phyloP scores from a whole-genome alignment of 129 eudicot genomes.

The Dittrichia graveolens region DNA sequence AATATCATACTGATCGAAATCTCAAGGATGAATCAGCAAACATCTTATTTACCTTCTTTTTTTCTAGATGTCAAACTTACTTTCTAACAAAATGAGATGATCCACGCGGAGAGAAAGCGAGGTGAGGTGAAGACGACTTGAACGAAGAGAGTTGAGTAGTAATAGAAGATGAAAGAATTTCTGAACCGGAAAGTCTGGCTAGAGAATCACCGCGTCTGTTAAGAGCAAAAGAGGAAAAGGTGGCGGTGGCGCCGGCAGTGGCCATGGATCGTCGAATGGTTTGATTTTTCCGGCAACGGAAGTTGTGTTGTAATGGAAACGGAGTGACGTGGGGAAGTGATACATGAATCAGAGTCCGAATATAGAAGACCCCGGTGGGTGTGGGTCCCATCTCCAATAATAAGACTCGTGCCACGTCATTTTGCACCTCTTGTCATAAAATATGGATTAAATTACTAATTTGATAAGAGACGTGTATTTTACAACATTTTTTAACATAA shows the following conservation, averaged over 20 bases:
- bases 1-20: slow-evolving; percentile 17
- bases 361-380: neutral
- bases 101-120: slow-evolving; percentile 25
- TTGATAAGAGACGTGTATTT: too few species aligned
- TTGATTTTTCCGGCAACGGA: slow-evolving; percentile 22
- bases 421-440: neutral
- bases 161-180: slow-evolving; percentile 16
- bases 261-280: slow-evolving; percentile 17
- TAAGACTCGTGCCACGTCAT: slow-evolving; percentile 35
- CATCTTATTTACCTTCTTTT: neutral
- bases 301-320: slow-evolving; percentile 3
- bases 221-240: slow-evolving; percentile 9
- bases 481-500: too few species aligned
- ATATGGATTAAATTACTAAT: neutral
- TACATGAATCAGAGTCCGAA: slow-evolving; percentile 28
- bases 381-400: slow-evolving; percentile 8
- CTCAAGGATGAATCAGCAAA: slow-evolving; percentile 14
- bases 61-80: slow-evolving; percentile 23
- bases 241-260: slow-evolving; percentile 30
- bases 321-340: slow-evolving; percentile 38
- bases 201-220: slow-evolving; percentile 10
- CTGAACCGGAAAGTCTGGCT: slow-evolving; percentile 16
- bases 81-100: slow-evolving; percentile 27
- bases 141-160: slow-evolving; percentile 27
- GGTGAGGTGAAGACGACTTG: slow-evolving; percentile 23